Conservation (phyloP, 371 early-diverging fungal genomes). For the Mucor sp. region DNA sequence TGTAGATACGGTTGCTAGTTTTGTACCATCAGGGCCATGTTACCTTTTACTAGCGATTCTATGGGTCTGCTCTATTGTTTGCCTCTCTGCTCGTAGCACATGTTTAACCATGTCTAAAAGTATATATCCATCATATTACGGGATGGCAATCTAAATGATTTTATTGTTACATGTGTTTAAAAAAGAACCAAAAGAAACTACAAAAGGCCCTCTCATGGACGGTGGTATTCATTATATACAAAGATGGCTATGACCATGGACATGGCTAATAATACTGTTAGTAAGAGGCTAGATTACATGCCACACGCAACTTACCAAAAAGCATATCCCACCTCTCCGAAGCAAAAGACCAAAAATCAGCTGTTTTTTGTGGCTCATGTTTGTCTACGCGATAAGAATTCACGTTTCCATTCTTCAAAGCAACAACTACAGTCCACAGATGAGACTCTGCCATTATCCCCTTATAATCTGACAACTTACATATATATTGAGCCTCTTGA, state of each 20-base stretch:
- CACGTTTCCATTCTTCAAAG: conserved; percentile 25
- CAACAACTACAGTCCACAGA: conserved; percentile 22
- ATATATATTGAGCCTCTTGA: conserved; percentile 7
- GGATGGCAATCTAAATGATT: not conserved
- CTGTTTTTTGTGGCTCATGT: conserved; percentile 21
- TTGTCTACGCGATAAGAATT: conserved; percentile 30
- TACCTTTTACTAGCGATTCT: too few relatives aligned
- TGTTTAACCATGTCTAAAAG: too few relatives aligned
- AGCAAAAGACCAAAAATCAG: conserved; percentile 30
- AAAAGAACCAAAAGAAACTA: not conserved
- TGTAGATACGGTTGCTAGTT: too few relatives aligned
- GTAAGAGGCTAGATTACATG: not conserved
- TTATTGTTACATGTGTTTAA: not conserved
- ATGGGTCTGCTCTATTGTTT: too few relatives aligned
- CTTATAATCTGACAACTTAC: conserved; percentile 1
- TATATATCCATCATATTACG: too few relatives aligned
- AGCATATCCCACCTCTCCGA: conserved; percentile 40
- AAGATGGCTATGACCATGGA: conserved; percentile 28
- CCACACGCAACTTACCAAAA: conserved; percentile 19
- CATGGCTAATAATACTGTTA: conserved; percentile 21
- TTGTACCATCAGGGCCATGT: too few relatives aligned
- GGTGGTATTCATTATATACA: conserved; percentile 36
- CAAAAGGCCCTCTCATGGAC: not conserved
- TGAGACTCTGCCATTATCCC: not conserved
- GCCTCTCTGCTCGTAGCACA: too few relatives aligned